phyloP scores from a whole-genome alignment of 768 basidiomycete genomes.

The Polyporus arcularius region DNA sequence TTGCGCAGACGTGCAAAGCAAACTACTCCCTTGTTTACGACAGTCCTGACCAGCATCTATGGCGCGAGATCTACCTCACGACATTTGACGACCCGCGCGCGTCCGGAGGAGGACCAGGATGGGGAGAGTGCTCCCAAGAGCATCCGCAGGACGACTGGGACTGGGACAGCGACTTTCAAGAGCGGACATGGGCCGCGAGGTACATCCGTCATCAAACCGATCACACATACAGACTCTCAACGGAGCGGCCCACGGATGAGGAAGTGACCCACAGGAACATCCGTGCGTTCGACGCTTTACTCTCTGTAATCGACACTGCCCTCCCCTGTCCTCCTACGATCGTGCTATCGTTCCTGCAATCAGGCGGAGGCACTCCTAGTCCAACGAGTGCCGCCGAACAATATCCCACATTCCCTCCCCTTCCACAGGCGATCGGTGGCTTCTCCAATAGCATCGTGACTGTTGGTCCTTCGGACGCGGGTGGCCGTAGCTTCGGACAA shows the following conservation, averaged over 20 bases:
- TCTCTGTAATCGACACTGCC: slow-evolving; percentile 36
- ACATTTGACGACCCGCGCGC: slow-evolving; percentile 37
- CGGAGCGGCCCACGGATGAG: not conserved
- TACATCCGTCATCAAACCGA: slow-evolving; percentile 20
- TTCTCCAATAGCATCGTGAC: slow-evolving; percentile 13
- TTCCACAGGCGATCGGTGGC: slow-evolving; percentile 30
- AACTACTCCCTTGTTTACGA: slow-evolving; percentile 34
- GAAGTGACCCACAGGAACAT: slow-evolving; percentile 5
- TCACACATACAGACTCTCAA: not conserved
- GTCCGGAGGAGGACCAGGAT: slow-evolving; percentile 12
- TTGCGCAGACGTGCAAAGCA: slow-evolving; percentile 36
- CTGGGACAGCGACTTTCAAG: slow-evolving; percentile 29
- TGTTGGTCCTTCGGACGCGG: not conserved
- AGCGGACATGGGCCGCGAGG: slow-evolving; percentile 29
- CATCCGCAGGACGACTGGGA: slow-evolving; percentile 5
- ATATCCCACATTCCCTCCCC: slow-evolving; percentile 33
- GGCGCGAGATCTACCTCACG: slow-evolving; percentile 40
- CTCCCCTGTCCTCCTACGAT: slow-evolving; percentile 29
- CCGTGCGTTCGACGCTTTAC: slow-evolving; percentile 32
- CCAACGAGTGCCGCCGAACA: not conserved
- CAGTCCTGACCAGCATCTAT: slow-evolving; percentile 35
- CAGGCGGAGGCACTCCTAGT: slow-evolving; percentile 2
- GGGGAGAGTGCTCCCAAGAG: not conserved
- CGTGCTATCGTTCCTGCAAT: slow-evolving; percentile 12
- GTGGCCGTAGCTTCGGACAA: slow-evolving; percentile 2